Evolutionary conservation across 2,329 filamentous ascomycete species (phyloP), one percentile per base, ranked within the genome.

Genomic region (Aureobasidium lini): DNA sequence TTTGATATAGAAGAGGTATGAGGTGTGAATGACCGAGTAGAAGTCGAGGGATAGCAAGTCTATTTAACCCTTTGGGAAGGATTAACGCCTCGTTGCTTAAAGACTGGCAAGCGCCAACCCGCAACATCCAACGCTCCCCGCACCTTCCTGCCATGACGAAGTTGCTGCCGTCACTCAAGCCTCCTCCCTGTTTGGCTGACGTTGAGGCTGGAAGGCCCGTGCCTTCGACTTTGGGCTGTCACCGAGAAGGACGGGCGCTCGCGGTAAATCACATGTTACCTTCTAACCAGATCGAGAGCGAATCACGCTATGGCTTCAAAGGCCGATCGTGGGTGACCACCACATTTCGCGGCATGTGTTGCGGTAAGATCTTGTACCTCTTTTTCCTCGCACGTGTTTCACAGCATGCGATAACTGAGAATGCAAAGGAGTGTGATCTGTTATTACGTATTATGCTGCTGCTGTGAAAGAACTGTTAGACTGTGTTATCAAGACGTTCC

Each of bases 391-490:
- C 50, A 46, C 16, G n/a, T 42, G 39, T 46, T 46, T 5, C 39
- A 54, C 50, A 39, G 29, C 50, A 54, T 43, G 29, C 37, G 50
- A 42, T 18, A 37, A 42, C n/a, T 3, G 29, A 10, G 10, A 6
- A n/a, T 54, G 11, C n/a, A 23, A 34, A 42, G 42, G 13, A 16
- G 11, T 34, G 23, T 54, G 50, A 6, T 29, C 37, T 46, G 18
- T 10, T 56, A 56, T 37, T 56, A 56, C 42, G 52, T 56, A 56
- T 56, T 56, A 56, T 34, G 23, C 10, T 56, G 18, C 40, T 54
- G 18, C 50, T 52, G 48, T 13, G 8, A 42, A 8, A 23, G 13
- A 9, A 36, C 11, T 23, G 42, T 42, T 42, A 18, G 13, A 37
- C 15, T 16, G 37, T 54, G 50, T 43, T 44, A 44, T 34, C 23